Percentiles rank a stretch among this genome's conserved stretches.
These are phyloP conservation scores for Saturnispora serradocipensis DNA, from an alignment of 805 yeast genomes.

Conservation along the genomic window DNA sequence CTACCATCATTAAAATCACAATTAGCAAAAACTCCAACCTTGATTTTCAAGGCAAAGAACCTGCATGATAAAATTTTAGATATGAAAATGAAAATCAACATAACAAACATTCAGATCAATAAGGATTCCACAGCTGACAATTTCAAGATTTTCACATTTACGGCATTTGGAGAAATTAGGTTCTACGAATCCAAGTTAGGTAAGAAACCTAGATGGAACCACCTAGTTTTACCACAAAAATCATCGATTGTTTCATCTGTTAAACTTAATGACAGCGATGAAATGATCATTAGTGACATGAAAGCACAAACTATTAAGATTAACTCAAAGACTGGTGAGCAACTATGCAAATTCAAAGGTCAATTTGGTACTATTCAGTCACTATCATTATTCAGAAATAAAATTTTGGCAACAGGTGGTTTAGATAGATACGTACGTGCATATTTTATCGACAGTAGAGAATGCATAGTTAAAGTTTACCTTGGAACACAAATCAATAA, in stretches of 20 bases:
- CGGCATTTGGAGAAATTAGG: conserved; percentile 70
- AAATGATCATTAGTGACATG: conserved; percentile 63
- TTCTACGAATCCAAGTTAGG: conserved; percentile 62
- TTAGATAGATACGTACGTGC: conserved; percentile 81
- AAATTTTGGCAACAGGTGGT: conserved; percentile 66
- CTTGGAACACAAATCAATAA: conserved; percentile 64
- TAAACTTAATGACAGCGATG: conserved; percentile 24
- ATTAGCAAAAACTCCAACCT: conserved; percentile 16
- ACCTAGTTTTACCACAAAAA: conserved; percentile 26
- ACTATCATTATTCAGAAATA: conserved; percentile 22
- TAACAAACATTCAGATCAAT: conserved; percentile 46
- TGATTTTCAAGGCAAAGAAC: conserved; percentile 65
- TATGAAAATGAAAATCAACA: conserved; percentile 76
- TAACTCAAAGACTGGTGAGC: conserved; percentile 39
- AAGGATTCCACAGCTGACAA: conserved; percentile 27
- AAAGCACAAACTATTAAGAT: conserved; percentile 55
- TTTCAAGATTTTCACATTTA: conserved; percentile 53
- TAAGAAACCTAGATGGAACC: conserved; percentile 53
- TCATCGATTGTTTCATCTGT: conserved; percentile 14
- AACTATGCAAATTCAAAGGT: conserved; percentile 68
- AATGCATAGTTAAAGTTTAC: conserved; percentile 60
- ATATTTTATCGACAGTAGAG: conserved; percentile 52
- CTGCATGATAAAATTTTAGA: conserved; percentile 75
- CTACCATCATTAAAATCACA: conserved; percentile 16
- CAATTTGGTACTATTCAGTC: conserved; percentile 63